These are phyloP conservation scores for Vigna nakashimae DNA, from an alignment of 306 rosid genomes.

Conservation along the genomic window DNA sequence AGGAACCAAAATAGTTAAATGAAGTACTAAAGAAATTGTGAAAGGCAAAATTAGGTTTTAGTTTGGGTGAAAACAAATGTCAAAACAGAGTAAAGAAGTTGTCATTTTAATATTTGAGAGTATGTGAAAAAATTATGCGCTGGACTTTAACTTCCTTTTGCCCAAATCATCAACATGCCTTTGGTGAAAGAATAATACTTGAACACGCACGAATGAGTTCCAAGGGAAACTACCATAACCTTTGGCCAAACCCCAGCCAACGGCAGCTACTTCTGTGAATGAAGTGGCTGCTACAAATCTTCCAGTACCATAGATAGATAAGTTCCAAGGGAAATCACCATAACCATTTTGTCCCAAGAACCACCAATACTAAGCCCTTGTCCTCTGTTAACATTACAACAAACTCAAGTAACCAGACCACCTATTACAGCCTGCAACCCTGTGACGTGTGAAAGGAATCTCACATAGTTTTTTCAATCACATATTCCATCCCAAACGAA, in stretches of 20 bases:
- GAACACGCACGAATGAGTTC: neutral
- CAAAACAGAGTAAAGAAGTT: neutral
- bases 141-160: neutral
- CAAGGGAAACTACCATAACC: neutral
- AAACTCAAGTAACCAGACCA: conserved; percentile 17
- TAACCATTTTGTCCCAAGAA: neutral
- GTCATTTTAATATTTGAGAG: neutral
- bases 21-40: neutral
- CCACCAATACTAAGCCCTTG: neutral
- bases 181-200: neutral
- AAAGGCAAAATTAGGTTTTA: neutral
- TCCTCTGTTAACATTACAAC: neutral
- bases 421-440: neutral
- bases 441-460: neutral
- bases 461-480: neutral
- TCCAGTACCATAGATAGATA: neutral
- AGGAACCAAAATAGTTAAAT: neutral
- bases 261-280: neutral
- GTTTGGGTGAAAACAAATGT: neutral
- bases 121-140: neutral
- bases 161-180: neutral
- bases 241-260: neutral
- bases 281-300: neutral
- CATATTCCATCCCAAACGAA: neutral
- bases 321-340: neutral